Conservation (phyloP, 495 filamentous ascomycete species). For the Trichoderma parareesei region DNA sequence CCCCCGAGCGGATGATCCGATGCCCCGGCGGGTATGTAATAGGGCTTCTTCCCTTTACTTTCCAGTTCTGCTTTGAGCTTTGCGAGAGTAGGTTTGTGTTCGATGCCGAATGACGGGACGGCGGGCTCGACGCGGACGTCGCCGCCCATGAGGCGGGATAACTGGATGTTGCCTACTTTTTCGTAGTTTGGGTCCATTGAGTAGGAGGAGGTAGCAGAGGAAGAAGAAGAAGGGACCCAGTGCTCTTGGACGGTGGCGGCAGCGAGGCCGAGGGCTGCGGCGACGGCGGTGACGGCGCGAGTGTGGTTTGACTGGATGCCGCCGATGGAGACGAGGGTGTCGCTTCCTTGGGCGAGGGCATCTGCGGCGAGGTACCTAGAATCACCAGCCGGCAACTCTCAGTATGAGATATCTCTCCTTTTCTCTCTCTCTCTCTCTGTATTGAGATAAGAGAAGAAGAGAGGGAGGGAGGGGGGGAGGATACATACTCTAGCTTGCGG, state of each 20-base stretch:
- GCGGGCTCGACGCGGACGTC: constrained; percentile 41
- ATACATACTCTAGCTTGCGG: constrained; percentile 52
- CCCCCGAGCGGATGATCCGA: constrained; percentile 59
- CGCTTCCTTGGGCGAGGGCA: constrained; percentile 42
- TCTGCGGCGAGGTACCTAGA: constrained; percentile 46
- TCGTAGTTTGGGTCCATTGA: constrained; percentile 44
- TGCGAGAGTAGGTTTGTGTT: constrained; percentile 47
- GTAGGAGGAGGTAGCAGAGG: constrained; percentile 16
- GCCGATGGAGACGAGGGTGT: constrained; percentile 54
- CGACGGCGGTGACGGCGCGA: constrained; percentile 52
- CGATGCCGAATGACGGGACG: constrained; percentile 45
- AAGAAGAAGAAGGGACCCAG: constrained; percentile 36
- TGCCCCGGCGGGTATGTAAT: constrained; percentile 58
- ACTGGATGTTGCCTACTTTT: constrained; percentile 53
- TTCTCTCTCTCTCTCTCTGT: background rate
- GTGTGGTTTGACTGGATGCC: constrained; percentile 63
- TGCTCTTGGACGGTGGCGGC: constrained; percentile 52
- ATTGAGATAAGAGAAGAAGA: background rate
- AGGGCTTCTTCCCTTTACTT: constrained; percentile 43
- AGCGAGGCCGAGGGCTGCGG: constrained; percentile 42
- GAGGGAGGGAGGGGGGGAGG: background rate
- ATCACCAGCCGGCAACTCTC: background rate
- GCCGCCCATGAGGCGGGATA: constrained; percentile 53
- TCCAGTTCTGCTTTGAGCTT: constrained; percentile 38
- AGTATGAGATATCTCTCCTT: background rate